A percentile compares a stretch with the other conserved stretches of the same genome.
phyloP scores from a whole-genome alignment of 768 basidiomycete genomes.

The Mycena polygramma region DNA sequence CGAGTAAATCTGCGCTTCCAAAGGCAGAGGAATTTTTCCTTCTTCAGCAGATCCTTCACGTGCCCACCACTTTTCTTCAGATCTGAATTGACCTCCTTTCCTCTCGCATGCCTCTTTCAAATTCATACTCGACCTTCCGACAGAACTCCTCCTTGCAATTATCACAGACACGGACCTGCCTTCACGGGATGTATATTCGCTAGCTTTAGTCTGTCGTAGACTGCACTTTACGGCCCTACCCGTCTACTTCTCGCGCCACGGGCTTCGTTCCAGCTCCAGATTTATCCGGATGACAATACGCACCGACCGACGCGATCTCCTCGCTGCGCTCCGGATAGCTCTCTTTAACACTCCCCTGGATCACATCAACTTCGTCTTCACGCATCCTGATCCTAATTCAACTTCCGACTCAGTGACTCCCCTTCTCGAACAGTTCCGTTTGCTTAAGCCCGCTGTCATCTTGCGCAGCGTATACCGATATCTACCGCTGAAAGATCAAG shows the following conservation, averaged over 20 bases:
- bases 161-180: neutral
- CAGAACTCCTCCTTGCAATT: slow-evolving; percentile 4
- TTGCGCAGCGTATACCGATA: too few relatives aligned
- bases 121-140: slow-evolving; percentile 12
- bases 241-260: slow-evolving; percentile 9
- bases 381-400: neutral
- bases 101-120: too few relatives aligned
- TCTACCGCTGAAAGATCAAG: too few relatives aligned
- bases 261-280: neutral
- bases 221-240: slow-evolving; percentile 21
- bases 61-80: too few relatives aligned
- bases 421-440: neutral
- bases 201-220: slow-evolving; percentile 1
- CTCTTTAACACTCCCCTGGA: neutral
- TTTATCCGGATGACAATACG: neutral
- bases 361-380: neutral
- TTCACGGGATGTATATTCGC: neutral
- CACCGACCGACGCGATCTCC: neutral
- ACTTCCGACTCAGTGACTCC: slow-evolving; percentile 9
- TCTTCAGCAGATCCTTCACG: too few relatives aligned
- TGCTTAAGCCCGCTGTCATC: too few relatives aligned
- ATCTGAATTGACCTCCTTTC: too few relatives aligned
- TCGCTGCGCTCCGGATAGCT: neutral
- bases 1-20: too few relatives aligned
- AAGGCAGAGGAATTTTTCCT: too few relatives aligned